Percentiles rank a stretch among this genome's conserved stretches.
These are phyloP conservation scores for Mangifera indica DNA, from an alignment of 345 rosid genomes.

Conservation along the genomic window DNA sequence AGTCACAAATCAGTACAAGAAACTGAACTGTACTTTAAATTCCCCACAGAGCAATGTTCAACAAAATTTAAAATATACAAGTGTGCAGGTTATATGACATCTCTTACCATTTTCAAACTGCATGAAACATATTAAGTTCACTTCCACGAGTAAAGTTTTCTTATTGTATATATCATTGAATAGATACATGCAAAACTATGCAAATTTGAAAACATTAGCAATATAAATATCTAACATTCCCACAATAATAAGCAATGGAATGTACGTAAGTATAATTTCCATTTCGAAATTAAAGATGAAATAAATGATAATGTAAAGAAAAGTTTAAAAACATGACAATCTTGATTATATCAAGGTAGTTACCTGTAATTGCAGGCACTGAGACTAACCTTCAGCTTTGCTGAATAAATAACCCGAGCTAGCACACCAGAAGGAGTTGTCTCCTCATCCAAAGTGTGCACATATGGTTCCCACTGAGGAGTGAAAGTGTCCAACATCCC, in stretches of 20 bases:
- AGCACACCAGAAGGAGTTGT: conserved; percentile 56
- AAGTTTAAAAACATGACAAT: background rate
- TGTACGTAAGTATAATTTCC: too few relatives aligned
- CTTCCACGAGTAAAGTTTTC: background rate
- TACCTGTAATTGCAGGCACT: background rate
- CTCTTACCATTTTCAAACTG: conserved; percentile 57
- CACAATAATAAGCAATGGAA: too few relatives aligned
- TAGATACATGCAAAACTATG: too few relatives aligned
- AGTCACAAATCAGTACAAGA: background rate
- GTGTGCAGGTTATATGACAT: background rate
- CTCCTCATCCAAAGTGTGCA: conserved; percentile 50
- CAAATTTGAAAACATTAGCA: too few relatives aligned
- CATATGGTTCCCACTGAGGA: conserved; percentile 48
- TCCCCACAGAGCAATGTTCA: conserved; percentile 6
- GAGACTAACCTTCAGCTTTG: conserved; percentile 41
- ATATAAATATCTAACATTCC: too few relatives aligned
- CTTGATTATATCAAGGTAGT: background rate
- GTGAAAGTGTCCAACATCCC: conserved; percentile 69
- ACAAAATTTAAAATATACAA: conserved; percentile 9
- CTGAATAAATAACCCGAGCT: conserved; percentile 53
- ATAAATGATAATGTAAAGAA: too few relatives aligned
- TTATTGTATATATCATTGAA: too few relatives aligned
- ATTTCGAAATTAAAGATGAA: too few relatives aligned
- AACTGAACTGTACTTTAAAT: background rate
- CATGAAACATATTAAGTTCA: conserved; percentile 8